Evolutionary conservation across 2,329 filamentous ascomycete genomes (phyloP).

Genomic region (Colletotrichum gigasporum): DNA sequence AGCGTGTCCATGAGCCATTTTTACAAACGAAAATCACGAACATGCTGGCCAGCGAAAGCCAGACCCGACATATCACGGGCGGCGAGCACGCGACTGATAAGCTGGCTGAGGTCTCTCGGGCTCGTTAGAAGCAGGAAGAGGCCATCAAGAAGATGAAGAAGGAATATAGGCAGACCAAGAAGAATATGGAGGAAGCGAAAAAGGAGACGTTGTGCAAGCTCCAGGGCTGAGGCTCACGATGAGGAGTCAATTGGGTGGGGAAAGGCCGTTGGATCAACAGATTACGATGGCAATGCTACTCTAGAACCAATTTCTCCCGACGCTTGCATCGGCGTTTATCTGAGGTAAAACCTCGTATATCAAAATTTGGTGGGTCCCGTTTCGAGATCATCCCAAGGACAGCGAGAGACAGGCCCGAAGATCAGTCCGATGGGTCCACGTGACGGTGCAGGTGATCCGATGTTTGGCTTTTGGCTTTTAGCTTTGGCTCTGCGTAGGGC

Average conservation of each 20-base stretch:
- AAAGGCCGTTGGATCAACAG: constrained; percentile 21
- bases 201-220: not conserved
- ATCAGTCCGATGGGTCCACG: constrained; percentile 9
- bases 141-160: too few species aligned
- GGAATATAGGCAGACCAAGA: not conserved
- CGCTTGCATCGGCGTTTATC: constrained; percentile 29
- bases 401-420: constrained; percentile 8
- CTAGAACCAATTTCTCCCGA: constrained; percentile 23
- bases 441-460: constrained; percentile 23
- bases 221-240: not conserved
- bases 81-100: too few species aligned
- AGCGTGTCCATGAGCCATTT: not conserved
- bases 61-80: too few species aligned
- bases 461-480: not conserved
- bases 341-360: constrained; percentile 30
- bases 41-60: not conserved
- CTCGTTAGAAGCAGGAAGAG: too few species aligned
- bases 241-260: constrained; percentile 15
- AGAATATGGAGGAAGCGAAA: not conserved
- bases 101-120: too few species aligned
- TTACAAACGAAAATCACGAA: not conserved
- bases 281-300: constrained; percentile 17
- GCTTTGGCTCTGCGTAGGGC: too few species aligned
- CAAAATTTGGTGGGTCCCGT: constrained; percentile 24
- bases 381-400: constrained; percentile 32